Conservation (phyloP, 176 grass and related monocot genomes). For the Ampelocalamus luodianensis region DNA sequence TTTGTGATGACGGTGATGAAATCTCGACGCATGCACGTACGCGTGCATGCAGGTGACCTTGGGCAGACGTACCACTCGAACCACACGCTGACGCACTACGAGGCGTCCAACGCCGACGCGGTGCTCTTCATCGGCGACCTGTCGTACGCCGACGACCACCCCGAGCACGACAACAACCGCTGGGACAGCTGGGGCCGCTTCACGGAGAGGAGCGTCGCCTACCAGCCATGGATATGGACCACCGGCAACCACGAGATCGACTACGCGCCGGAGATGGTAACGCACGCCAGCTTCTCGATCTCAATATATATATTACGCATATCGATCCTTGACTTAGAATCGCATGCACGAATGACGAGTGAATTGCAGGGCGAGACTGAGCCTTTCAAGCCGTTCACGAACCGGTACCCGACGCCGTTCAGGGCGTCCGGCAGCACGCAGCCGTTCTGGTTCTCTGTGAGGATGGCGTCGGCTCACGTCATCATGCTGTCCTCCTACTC, state of each 20-base stretch:
- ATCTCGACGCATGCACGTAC: background rate
- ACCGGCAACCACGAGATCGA: constrained; percentile 76
- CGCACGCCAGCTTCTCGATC: background rate
- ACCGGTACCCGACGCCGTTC: constrained; percentile 58
- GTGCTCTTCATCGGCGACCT: constrained; percentile 71
- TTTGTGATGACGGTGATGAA: too few species aligned
- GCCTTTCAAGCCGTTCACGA: constrained; percentile 58
- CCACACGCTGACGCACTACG: constrained; percentile 62
- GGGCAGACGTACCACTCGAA: constrained; percentile 77
- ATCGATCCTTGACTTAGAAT: too few species aligned
- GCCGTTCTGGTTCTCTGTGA: constrained; percentile 59
- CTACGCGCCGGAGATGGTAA: constrained; percentile 57
- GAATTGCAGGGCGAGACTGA: constrained; percentile 54
- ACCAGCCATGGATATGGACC: constrained; percentile 83
- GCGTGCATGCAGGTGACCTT: constrained; percentile 54
- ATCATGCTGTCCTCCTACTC: constrained; percentile 65
- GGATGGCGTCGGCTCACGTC: constrained; percentile 55
- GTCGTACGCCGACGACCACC: constrained; percentile 68
- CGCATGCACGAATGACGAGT: background rate
- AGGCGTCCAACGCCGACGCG: constrained; percentile 38
- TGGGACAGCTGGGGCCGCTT: constrained; percentile 83
- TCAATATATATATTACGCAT: too few species aligned
- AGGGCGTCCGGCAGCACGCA: constrained; percentile 44
- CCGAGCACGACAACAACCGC: constrained; percentile 59
- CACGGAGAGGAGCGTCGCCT: constrained; percentile 55